phyloP scores from a whole-genome alignment of 805 yeast species.

The Candida xyloterini region DNA sequence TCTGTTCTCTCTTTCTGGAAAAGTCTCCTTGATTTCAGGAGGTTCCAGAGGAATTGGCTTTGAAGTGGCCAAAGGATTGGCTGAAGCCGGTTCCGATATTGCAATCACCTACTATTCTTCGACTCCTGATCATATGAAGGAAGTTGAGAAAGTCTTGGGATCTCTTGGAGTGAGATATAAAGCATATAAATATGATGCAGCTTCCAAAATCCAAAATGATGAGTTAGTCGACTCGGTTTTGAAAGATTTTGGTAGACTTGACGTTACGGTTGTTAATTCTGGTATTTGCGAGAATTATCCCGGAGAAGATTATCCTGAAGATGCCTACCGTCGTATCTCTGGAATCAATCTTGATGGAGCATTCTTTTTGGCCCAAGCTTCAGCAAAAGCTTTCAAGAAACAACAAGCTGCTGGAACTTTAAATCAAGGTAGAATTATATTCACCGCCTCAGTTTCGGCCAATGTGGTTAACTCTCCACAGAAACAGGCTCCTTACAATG shows the following conservation, averaged over 20 bases:
- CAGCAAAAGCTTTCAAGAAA: conserved; percentile 43
- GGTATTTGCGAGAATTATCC: conserved; percentile 28
- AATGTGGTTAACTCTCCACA: conserved; percentile 53
- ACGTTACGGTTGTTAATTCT: conserved; percentile 42
- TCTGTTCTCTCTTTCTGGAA: conserved; percentile 41
- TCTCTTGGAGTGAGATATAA: not conserved
- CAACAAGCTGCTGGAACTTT: not conserved
- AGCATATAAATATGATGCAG: conserved; percentile 30
- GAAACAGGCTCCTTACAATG: conserved; percentile 47
- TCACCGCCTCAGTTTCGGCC: conserved; percentile 56
- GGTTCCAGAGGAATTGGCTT: conserved; percentile 41
- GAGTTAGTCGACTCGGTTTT: conserved; percentile 31
- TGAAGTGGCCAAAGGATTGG: conserved; percentile 40
- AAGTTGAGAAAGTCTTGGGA: not conserved
- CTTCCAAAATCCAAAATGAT: conserved; percentile 31
- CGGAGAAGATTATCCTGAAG: not conserved
- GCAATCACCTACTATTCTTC: conserved; percentile 24
- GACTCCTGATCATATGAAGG: not conserved
- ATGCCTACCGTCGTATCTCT: conserved; percentile 12
- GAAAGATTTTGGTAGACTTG: conserved; percentile 39
- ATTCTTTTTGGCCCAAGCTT: conserved; percentile 48
- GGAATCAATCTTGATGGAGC: conserved; percentile 44
- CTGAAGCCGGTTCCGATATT: conserved; percentile 44
- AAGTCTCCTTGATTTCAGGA: conserved; percentile 43
- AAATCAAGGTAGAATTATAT: conserved; percentile 30